Evolutionary conservation across 2,329 filamentous ascomycete genomes (phyloP).

Genomic region (Xylogone sp.): DNA sequence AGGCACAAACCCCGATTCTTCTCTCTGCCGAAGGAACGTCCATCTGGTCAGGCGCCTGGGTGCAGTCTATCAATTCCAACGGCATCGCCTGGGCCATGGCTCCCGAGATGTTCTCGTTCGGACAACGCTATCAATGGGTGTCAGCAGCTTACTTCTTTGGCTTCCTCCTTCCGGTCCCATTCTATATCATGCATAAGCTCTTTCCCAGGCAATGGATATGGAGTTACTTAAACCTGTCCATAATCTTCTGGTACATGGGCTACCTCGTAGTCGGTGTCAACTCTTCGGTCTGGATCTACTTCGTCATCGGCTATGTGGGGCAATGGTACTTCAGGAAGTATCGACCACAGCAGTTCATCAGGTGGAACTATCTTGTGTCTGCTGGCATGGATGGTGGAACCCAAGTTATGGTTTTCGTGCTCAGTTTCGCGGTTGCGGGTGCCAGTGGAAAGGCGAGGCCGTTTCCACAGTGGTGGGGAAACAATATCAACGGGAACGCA

Average conservation of each 20-base stretch:
- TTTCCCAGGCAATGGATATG: conserved; percentile 24
- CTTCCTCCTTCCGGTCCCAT: conserved; percentile 37
- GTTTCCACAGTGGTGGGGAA: neutral
- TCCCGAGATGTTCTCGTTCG: neutral
- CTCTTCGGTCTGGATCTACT: conserved; percentile 29
- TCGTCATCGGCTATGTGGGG: conserved; percentile 29
- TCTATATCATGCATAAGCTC: conserved; percentile 31
- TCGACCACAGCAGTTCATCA: conserved; percentile 22
- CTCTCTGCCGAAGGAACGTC: conserved; percentile 37
- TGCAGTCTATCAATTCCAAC: conserved; percentile 32
- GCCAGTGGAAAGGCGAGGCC: conserved; percentile 26
- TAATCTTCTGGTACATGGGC: conserved; percentile 39
- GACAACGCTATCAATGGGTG: conserved; percentile 32
- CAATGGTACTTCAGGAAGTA: conserved; percentile 32
- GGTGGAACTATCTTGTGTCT: conserved; percentile 34
- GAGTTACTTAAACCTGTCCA: conserved; percentile 35
- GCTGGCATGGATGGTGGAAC: conserved; percentile 33
- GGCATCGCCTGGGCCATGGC: neutral
- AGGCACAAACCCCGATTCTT: conserved; percentile 26
- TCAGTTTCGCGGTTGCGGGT: conserved; percentile 36
- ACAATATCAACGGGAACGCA: conserved; percentile 1
- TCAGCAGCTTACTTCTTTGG: conserved; percentile 38
- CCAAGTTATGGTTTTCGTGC: conserved; percentile 34
- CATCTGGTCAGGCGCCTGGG: conserved; percentile 42
- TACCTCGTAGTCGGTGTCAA: conserved; percentile 40